Evolutionary conservation across 2,329 filamentous ascomycete species (phyloP).

Genomic region (Alternaria hordeiaustralica): DNA sequence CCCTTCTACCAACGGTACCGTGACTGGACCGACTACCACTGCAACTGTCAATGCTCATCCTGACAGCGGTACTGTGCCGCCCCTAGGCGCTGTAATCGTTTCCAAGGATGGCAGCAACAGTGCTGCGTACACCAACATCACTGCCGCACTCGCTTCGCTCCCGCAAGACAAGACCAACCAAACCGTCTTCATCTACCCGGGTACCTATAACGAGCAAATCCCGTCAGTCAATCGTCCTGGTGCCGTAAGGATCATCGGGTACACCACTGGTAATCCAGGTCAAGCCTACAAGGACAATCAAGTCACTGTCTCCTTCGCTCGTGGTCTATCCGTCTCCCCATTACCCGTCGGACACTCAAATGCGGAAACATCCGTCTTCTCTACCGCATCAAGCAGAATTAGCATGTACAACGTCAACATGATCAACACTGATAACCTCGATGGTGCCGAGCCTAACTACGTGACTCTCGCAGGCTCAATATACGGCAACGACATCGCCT

Average conservation of each 20-base stretch:
- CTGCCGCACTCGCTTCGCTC: constrained; percentile 46
- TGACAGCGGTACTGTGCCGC: constrained; percentile 51
- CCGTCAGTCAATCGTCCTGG: constrained; percentile 56
- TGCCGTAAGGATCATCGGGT: constrained; percentile 63
- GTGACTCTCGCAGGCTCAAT: constrained; percentile 61
- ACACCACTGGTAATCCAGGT: constrained; percentile 56
- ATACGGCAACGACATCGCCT: constrained; percentile 59
- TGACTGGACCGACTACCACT: constrained; percentile 31
- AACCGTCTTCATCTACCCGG: constrained; percentile 66
- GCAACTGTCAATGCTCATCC: constrained; percentile 47
- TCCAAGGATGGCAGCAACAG: constrained; percentile 41
- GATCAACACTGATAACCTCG: constrained; percentile 36
- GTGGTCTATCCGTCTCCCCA: constrained; percentile 51
- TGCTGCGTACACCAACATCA: constrained; percentile 44
- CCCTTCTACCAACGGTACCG: constrained; percentile 8
- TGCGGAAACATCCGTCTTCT: constrained; percentile 58
- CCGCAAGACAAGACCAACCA: constrained; percentile 51
- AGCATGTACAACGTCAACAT: constrained; percentile 68
- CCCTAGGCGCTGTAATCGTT: constrained; percentile 52
- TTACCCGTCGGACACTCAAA: constrained; percentile 47
- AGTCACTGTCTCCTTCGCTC: constrained; percentile 57
- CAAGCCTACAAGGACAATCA: constrained; percentile 59
- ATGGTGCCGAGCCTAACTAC: constrained; percentile 50
- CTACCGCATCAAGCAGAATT: constrained; percentile 56
- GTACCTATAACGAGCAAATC: constrained; percentile 66